These are phyloP conservation scores for Geotrichum histeridarum DNA, from an alignment of 1,139 yeast species.

Conservation along the genomic window DNA sequence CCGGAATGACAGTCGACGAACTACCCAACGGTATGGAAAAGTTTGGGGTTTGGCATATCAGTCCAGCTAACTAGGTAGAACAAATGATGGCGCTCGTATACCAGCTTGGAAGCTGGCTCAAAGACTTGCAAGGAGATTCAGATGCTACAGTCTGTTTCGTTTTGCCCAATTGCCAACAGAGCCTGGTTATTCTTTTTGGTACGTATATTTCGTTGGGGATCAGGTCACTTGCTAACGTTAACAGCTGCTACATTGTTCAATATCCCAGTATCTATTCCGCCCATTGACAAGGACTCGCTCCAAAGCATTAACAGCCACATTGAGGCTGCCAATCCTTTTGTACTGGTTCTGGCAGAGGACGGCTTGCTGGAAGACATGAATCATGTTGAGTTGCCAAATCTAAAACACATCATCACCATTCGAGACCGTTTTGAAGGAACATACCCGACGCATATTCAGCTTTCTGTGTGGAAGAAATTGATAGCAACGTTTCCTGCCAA, in stretches of 20 bases:
- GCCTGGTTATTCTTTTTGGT: constrained; percentile 5
- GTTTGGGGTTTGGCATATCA: no score
- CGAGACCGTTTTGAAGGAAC: neutral
- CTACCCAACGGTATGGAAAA: neutral
- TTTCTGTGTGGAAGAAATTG: constrained; percentile 4
- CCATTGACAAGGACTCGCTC: constrained; percentile 9
- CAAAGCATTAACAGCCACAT: constrained; percentile 2
- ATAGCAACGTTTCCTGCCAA: neutral
- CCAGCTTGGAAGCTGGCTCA: constrained; percentile 2
- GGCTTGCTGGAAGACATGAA: neutral
- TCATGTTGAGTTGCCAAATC: constrained; percentile 1
- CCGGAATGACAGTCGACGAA: neutral
- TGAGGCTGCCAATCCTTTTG: constrained; percentile 15
- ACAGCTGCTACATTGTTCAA: constrained; percentile 13
- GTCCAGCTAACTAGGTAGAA: no score
- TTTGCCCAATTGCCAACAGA: constrained; percentile 10
- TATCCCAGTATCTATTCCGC: constrained; percentile 12
- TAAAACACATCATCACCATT: constrained; percentile 7
- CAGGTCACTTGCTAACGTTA: neutral
- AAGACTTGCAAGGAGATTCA: neutral
- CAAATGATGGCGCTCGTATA: neutral
- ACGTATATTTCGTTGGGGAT: neutral
- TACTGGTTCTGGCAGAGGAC: constrained; percentile 9
- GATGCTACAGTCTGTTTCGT: constrained; percentile 4
- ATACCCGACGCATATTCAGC: neutral